Evolutionary conservation across 148 eudicot species (phyloP), one percentile per base, ranked within the genome.

Genomic region (Fagopyrum homotropicum): DNA sequence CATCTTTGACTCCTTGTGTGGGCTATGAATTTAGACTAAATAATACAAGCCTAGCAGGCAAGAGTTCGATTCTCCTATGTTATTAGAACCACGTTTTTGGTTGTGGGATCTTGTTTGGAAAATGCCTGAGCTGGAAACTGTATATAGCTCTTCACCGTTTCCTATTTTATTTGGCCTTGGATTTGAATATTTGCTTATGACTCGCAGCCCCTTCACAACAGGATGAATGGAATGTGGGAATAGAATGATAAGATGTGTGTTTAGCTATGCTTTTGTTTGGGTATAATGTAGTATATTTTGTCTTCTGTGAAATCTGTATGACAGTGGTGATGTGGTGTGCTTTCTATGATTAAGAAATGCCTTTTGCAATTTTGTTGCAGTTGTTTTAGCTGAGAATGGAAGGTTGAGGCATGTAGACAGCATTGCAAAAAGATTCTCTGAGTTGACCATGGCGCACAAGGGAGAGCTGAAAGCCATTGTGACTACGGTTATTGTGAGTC

Each of bases 391-490:
- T 77, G 90, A 84, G 80, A 81, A 86, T 76, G 93, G 97, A 80
- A 90, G 98, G 88, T 85, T 95, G 77, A 83, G 79, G 79, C 74
- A 86, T 70, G 14, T 90, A 30, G 92, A 89, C 8, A 73, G 48
- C 73, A 88, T 94, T 17, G 79, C 90, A 17, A 89, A 90, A 83
- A 85, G 90, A 82, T 92, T 95, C 75, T 45, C 84, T 9, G 96
- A 92, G 74, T 79, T 89, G 83, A 88, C 93, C 29, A 95, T 89
- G 96, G 96, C 99, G 11, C 92, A 92, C 78, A 82, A 82, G 86
- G 99, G 97, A 72, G 98, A 89, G 80, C 80, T 95, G 77, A 85
- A 86, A 79, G 97, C 91, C 44, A 78, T 78, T 75, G 96, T 95
- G 52, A 90, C 97, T 19, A 78, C 86, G 63, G 99, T 95, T 49